phyloP scores from a whole-genome alignment of 2,329 filamentous ascomycete genomes.

The Aspergillus udagawae region DNA sequence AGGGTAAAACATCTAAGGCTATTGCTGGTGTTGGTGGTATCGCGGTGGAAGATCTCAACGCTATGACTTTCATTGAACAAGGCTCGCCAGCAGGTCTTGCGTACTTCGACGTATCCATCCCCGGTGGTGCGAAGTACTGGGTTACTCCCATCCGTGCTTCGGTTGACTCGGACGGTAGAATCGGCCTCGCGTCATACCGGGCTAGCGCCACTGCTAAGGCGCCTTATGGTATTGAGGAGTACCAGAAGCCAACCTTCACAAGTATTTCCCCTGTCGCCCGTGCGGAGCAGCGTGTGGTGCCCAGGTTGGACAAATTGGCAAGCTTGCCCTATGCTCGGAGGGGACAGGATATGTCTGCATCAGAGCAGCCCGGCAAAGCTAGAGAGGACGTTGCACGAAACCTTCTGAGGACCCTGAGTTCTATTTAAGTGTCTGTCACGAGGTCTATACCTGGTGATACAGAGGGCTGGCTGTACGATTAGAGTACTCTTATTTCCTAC shows the following conservation, averaged over 20 bases:
- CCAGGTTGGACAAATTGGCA: conserved; percentile 24
- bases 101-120: conserved; percentile 41
- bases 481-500: conserved; percentile 18
- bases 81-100: conserved; percentile 40
- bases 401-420: conserved; percentile 28
- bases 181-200: conserved; percentile 36
- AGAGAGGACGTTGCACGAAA: conserved; percentile 30
- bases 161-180: conserved; percentile 43
- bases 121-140: conserved; percentile 52
- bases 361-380: conserved; percentile 9
- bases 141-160: conserved; percentile 46
- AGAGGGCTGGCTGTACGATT: conserved; percentile 30
- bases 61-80: conserved; percentile 29
- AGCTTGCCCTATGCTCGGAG: conserved; percentile 5
- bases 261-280: conserved; percentile 26
- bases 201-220: conserved; percentile 31
- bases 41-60: conserved; percentile 36
- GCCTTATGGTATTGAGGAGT: conserved; percentile 35
- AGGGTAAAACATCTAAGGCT: conserved; percentile 29
- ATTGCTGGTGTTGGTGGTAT: conserved; percentile 41
- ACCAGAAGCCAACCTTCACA: conserved; percentile 24
- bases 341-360: background rate
- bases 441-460: conserved; percentile 5
- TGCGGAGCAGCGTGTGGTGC: conserved; percentile 23
- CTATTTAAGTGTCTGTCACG: conserved; percentile 7